Percentiles rank a stretch among this genome's conserved stretches.
phyloP scores from a whole-genome alignment of 1,284 basidiomycete genomes.

The Rhodotorula sp. region DNA sequence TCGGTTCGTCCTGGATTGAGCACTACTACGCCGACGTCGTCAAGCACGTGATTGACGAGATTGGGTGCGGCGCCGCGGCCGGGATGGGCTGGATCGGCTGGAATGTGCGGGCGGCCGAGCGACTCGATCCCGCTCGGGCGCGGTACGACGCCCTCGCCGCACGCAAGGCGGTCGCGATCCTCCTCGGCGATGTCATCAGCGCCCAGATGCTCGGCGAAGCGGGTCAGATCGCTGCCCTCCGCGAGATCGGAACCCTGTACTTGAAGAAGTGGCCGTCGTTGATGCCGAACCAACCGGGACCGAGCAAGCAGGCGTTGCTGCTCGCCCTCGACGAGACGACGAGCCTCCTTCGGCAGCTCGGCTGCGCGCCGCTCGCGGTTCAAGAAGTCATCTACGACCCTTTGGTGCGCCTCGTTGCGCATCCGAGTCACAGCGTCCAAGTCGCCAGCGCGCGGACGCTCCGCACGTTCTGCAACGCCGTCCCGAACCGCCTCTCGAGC shows the following conservation, averaged over 20 bases:
- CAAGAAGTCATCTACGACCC: slow-evolving; percentile 88
- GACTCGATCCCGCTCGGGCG: slow-evolving; percentile 47
- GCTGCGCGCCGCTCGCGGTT: slow-evolving; percentile 84
- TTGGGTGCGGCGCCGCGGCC: slow-evolving; percentile 55
- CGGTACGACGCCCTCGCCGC: slow-evolving; percentile 74
- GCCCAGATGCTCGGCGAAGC: slow-evolving; percentile 86
- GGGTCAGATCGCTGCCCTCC: slow-evolving; percentile 86
- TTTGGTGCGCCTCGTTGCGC: slow-evolving; percentile 76
- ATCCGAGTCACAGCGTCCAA: slow-evolving; percentile 83
- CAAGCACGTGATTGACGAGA: slow-evolving; percentile 68
- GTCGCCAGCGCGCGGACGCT: slow-evolving; percentile 84
- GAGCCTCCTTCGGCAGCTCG: slow-evolving; percentile 81
- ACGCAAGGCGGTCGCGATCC: slow-evolving; percentile 69
- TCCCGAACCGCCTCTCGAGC: slow-evolving; percentile 78
- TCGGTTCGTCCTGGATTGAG: slow-evolving; percentile 80
- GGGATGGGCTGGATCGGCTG: slow-evolving; percentile 47
- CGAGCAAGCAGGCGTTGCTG: slow-evolving; percentile 68
- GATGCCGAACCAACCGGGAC: slow-evolving; percentile 78
- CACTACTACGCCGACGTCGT: slow-evolving; percentile 76
- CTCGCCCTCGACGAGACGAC: slow-evolving; percentile 80
- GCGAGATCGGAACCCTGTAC: slow-evolving; percentile 76
- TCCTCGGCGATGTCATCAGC: slow-evolving; percentile 83
- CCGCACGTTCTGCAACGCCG: slow-evolving; percentile 83
- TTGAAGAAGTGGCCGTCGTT: slow-evolving; percentile 89
- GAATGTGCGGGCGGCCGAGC: slow-evolving; percentile 30